Evolutionary conservation across 2,329 filamentous ascomycete species (phyloP), one percentile per base, ranked within the genome.

Genomic region (Phaeoacremonium minimum): DNA sequence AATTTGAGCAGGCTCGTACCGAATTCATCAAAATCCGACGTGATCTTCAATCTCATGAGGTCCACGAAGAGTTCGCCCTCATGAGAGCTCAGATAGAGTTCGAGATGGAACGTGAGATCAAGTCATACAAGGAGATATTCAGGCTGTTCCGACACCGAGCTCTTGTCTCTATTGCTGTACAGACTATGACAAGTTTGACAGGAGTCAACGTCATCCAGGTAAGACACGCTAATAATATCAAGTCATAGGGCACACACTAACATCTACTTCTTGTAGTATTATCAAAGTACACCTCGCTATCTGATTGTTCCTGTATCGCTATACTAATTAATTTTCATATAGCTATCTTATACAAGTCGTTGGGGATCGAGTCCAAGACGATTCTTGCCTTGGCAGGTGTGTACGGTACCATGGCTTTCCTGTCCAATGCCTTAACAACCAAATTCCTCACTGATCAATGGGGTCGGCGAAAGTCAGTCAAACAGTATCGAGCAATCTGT

Each of bases 101-200:
- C 50, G 75, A 79, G 52, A 73, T 71, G 66, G 60, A 72, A 45
- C 58, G 75, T 6, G 73, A 78, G 49, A 59, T 77, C 42, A 72
- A 57, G 14, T 69, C 69, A 2, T 69, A 69, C 38, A 54, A 50
- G 28, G 73, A 78, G 44, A 70, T 77, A 28, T 77, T 70, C 38
- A 59, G 46, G 30, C 48, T 77, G 6, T 77, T 71, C 45, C 58
- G 71, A 12, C 71, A 67, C 40, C 64, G 73, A 16, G 71, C 65
- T 6, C 44, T 77, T 33, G 72, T 72, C 53, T 71, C 67, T 2
- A 71, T 77, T 46, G 67, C 68, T 3, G 74, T 76, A 3, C 73
- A 77, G 52, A 75, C 71, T 4, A 73, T 77, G 68, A 77, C 73
- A 0, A 67, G 63, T 44, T 47, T 77, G 28, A 77, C 74, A 1